These are phyloP conservation scores for Claviceps sp. DNA, from an alignment of 2,329 filamentous ascomycete species.

Conservation along the genomic window DNA sequence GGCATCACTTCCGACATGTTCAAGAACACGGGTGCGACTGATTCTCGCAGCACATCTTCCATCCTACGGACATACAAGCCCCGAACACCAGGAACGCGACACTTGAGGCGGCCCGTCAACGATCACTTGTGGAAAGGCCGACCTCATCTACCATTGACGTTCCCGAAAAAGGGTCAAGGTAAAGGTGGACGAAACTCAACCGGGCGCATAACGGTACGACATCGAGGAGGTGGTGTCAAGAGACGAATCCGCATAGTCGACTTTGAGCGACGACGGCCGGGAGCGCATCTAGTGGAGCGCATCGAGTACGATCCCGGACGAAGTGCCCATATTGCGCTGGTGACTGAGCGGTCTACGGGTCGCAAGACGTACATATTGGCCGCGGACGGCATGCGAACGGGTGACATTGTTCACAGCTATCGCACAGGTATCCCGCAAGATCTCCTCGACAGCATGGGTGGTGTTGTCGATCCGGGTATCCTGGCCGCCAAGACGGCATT, in stretches of 20 bases:
- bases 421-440: slow-evolving; percentile 77
- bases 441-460: slow-evolving; percentile 83
- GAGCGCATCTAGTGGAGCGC: slow-evolving; percentile 77
- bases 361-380: slow-evolving; percentile 85
- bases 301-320: slow-evolving; percentile 95
- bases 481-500: slow-evolving; percentile 88
- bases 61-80: slow-evolving; percentile 80
- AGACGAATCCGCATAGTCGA: slow-evolving; percentile 85
- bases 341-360: slow-evolving; percentile 61
- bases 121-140: slow-evolving; percentile 94
- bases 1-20: slow-evolving; percentile 10
- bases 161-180: slow-evolving; percentile 80
- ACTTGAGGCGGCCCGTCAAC: slow-evolving; percentile 85
- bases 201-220: slow-evolving; percentile 75
- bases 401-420: slow-evolving; percentile 87
- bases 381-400: slow-evolving; percentile 84
- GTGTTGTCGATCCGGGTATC: slow-evolving; percentile 85
- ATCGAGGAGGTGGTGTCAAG: slow-evolving; percentile 86
- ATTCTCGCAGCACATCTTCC: slow-evolving; percentile 19
- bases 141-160: slow-evolving; percentile 70
- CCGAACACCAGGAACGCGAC: slow-evolving; percentile 80
- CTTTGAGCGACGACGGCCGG: slow-evolving; percentile 65
- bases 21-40: slow-evolving; percentile 5
- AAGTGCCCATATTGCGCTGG: slow-evolving; percentile 80
- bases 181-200: slow-evolving; percentile 88